These are phyloP conservation scores for Ceratobasidium sp. DNA, from an alignment of 1,284 basidiomycete genomes.

Conservation along the genomic window DNA sequence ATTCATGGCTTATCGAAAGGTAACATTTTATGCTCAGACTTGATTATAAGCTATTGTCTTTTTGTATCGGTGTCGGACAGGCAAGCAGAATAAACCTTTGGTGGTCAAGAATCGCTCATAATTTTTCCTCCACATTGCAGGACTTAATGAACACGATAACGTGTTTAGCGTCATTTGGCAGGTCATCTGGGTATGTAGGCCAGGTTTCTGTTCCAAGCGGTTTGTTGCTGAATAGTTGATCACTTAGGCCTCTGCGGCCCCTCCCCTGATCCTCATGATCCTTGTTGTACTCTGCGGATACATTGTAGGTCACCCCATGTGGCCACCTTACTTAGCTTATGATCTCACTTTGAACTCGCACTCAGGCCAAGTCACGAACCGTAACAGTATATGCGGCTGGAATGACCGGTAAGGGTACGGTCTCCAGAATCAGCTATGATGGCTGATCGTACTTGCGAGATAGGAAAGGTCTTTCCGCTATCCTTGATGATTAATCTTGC, in stretches of 20 bases:
- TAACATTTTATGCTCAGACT: background rate
- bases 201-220: background rate
- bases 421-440: background rate
- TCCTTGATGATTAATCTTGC: constrained; percentile 18
- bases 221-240: background rate
- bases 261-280: constrained; percentile 1
- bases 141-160: background rate
- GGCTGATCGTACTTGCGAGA: background rate
- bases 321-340: background rate
- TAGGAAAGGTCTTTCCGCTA: constrained; percentile 3
- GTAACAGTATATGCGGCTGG: background rate
- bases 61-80: constrained; percentile 1
- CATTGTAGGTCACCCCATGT: constrained; percentile 2
- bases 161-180: constrained; percentile 7
- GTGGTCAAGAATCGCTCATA: background rate
- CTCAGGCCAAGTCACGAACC: background rate
- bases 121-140: background rate
- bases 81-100: background rate
- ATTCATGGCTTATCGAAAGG: too few species aligned
- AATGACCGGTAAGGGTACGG: background rate
- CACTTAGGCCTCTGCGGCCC: constrained; percentile 7
- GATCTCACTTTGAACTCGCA: background rate
- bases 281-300: background rate
- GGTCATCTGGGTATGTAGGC: background rate
- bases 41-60: background rate